Evolutionary conservation across 208 protist genomes (phyloP).

Genomic region (Naegleria fowleri): DNA sequence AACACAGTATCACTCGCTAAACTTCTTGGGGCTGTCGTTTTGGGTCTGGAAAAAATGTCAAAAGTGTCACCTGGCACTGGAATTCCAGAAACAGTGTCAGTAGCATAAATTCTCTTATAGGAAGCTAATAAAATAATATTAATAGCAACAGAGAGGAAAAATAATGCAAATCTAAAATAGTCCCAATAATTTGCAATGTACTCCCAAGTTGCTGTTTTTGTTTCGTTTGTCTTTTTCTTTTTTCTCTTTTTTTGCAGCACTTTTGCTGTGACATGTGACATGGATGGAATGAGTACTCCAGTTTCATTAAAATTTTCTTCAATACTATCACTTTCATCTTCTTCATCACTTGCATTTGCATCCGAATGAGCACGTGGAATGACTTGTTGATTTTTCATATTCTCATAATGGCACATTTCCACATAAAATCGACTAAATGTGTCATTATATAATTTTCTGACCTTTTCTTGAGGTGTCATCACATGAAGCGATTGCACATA

Average conservation of each 20-base stretch:
- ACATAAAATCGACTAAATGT: background rate
- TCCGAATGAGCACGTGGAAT: background rate
- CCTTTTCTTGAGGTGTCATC: background rate
- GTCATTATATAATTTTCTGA: background rate
- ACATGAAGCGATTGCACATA: background rate
- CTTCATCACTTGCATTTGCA: background rate
- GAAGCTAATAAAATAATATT: background rate
- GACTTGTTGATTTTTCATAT: background rate
- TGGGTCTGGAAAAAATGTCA: background rate
- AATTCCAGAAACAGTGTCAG: background rate
- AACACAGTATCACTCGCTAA: background rate
- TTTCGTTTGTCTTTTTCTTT: background rate
- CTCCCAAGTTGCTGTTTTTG: background rate
- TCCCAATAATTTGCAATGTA: background rate
- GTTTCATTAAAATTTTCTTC: background rate
- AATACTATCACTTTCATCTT: background rate
- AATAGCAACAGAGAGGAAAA: background rate
- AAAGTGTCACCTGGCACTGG: background rate
- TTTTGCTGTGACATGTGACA: background rate
- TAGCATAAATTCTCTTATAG: background rate
- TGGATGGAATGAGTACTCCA: background rate
- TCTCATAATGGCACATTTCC: conserved; percentile 17
- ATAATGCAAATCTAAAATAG: background rate
- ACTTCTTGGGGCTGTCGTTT: background rate
- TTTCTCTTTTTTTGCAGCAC: background rate